Evolutionary conservation across 169 alveolate species (phyloP).

Genomic region (Plasmodium reichenowi): DNA sequence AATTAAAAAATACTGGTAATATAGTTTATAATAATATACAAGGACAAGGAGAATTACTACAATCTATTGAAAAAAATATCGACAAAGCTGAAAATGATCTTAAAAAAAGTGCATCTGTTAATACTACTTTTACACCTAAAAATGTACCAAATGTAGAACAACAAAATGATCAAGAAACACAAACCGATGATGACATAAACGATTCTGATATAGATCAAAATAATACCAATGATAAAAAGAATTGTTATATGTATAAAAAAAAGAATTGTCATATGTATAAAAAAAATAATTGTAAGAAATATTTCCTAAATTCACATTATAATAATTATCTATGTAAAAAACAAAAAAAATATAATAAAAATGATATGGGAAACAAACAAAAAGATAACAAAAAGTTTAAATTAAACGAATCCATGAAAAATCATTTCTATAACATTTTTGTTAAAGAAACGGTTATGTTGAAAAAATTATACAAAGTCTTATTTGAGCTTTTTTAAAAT

Average conservation of each 20-base stretch:
- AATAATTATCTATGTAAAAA: neutral
- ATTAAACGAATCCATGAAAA: constrained; percentile 44
- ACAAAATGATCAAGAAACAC: neutral
- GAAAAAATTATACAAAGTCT: constrained; percentile 33
- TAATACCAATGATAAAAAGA: too few relatives aligned
- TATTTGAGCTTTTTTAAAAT: constrained; percentile 39
- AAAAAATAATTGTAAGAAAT: too few relatives aligned
- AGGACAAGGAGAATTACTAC: constrained; percentile 69
- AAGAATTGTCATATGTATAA: too few relatives aligned
- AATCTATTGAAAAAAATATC: constrained; percentile 26
- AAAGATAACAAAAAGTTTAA: constrained; percentile 17
- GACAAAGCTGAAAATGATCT: constrained; percentile 20
- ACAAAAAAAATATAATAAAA: neutral
- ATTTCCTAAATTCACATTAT: too few relatives aligned
- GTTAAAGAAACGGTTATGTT: constrained; percentile 31
- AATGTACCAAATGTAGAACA: neutral
- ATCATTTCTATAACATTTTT: constrained; percentile 36
- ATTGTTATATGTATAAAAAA: too few relatives aligned
- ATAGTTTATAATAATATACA: constrained; percentile 73
- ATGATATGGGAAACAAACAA: neutral
- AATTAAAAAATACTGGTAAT: constrained; percentile 73
- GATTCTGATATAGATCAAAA: too few relatives aligned
- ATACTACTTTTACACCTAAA: constrained; percentile 10
- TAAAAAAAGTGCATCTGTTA: constrained; percentile 16
- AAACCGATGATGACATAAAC: neutral